These are phyloP conservation scores for Acacia crassicarpa DNA, from an alignment of 306 rosid species.

Conservation along the genomic window DNA sequence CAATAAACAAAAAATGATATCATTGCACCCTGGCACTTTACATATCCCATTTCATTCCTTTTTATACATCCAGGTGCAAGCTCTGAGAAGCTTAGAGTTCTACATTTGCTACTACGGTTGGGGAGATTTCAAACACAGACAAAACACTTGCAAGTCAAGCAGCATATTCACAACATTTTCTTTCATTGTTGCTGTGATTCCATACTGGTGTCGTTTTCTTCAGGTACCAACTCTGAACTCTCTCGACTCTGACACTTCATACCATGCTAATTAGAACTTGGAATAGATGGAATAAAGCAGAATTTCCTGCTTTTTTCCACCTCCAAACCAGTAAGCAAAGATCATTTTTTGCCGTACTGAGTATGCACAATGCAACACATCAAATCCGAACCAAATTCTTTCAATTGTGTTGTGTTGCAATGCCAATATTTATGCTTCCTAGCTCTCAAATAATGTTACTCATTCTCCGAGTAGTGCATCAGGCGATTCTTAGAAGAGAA, in stretches of 20 bases:
- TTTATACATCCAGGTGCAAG: constrained; percentile 53
- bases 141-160: constrained; percentile 34
- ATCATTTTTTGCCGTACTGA: not conserved
- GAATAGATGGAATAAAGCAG: not conserved
- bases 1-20: not conserved
- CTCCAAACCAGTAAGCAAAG: not conserved
- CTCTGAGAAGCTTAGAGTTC: constrained; percentile 64
- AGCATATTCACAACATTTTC: constrained; percentile 43
- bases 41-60: not conserved
- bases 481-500: constrained; percentile 63
- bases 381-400: not conserved
- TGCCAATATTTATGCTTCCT: not conserved
- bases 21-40: not conserved
- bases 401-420: not conserved
- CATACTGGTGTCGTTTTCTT: constrained; percentile 63
- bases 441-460: not conserved
- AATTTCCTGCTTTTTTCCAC: not conserved
- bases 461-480: constrained; percentile 42
- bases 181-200: constrained; percentile 54
- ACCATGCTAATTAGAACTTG: not conserved
- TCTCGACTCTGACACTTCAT: not conserved
- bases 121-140: constrained; percentile 59
- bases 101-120: constrained; percentile 72
- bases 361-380: not conserved
- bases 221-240: constrained; percentile 38